A percentile compares a stretch with the other conserved stretches of the same genome.
Evolutionary conservation across 1,284 basidiomycete species (phyloP).

Genomic region (Phellopilus nigrolimitatus): DNA sequence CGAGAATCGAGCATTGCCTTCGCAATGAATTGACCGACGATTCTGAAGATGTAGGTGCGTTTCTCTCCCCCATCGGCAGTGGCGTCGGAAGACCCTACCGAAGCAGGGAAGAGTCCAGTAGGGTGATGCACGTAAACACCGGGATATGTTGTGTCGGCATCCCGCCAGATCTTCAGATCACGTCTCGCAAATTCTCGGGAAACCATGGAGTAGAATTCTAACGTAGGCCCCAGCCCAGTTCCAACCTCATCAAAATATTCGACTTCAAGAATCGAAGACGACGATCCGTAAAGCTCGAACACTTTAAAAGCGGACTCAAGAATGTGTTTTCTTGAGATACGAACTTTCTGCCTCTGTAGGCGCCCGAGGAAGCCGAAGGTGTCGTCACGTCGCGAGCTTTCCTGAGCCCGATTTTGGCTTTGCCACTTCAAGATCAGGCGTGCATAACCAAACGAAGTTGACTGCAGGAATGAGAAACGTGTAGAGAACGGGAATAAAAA

Average conservation of each 20-base stretch:
- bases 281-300: constrained; percentile 94
- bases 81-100: constrained; percentile 62
- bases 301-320: constrained; percentile 98
- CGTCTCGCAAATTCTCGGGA: constrained; percentile 90
- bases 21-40: constrained; percentile 96
- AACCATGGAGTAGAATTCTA: constrained; percentile 95
- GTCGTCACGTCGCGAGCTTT: constrained; percentile 79
- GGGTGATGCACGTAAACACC: constrained; percentile 78
- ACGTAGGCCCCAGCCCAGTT: constrained; percentile 95
- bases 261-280: constrained; percentile 90
- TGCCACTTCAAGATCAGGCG: constrained; percentile 90
- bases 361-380: constrained; percentile 89
- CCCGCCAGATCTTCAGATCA: constrained; percentile 87
- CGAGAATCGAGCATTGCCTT: constrained; percentile 96
- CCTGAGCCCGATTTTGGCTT: constrained; percentile 70
- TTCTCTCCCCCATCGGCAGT: constrained; percentile 68
- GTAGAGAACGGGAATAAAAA: constrained; percentile 99
- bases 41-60: constrained; percentile 78
- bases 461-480: constrained; percentile 94
- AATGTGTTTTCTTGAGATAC: constrained; percentile 91
- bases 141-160: constrained; percentile 63
- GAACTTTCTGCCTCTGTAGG: constrained; percentile 92
- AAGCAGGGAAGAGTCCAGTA: constrained; percentile 85
- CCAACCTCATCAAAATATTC: constrained; percentile 99
- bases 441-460: constrained; percentile 95